These are phyloP conservation scores for Wallacemonas sp. DNA, from an alignment of 208 protist genomes.

Conservation along the genomic window DNA sequence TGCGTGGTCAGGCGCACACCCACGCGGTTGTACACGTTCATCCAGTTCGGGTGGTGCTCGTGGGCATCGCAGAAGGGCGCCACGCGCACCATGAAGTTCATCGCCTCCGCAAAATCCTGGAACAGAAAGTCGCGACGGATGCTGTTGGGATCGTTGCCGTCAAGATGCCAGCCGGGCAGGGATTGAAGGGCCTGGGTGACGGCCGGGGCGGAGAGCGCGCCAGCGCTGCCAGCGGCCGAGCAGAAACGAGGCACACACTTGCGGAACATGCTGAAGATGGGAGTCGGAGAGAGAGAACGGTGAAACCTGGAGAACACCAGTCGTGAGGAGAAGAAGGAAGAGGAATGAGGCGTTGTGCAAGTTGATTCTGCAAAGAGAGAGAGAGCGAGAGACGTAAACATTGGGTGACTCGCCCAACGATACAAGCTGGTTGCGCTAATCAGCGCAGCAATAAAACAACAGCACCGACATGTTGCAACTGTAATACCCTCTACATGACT, in stretches of 20 bases:
- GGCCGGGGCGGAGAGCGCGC: constrained; percentile 62
- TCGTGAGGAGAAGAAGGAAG: no score
- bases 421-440: no score
- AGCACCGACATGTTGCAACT: no score
- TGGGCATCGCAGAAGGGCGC: constrained; percentile 80
- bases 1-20: constrained; percentile 94
- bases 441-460: no score
- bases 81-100: constrained; percentile 89
- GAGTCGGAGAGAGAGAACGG: not conserved
- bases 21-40: constrained; percentile 95
- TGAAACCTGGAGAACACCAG: no score
- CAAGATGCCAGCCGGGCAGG: constrained; percentile 64
- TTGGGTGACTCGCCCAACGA: no score
- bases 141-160: constrained; percentile 38
- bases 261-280: constrained; percentile 22
- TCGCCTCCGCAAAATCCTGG: constrained; percentile 88
- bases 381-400: no score
- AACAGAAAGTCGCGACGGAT: constrained; percentile 84
- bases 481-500: no score
- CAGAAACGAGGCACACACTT: not conserved
- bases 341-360: no score
- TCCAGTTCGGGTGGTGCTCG: constrained; percentile 96
- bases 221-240: not conserved
- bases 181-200: constrained; percentile 88
- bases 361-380: no score